phyloP scores from a whole-genome alignment of 305 asterid genomes.

The Fraxinus greggii region DNA sequence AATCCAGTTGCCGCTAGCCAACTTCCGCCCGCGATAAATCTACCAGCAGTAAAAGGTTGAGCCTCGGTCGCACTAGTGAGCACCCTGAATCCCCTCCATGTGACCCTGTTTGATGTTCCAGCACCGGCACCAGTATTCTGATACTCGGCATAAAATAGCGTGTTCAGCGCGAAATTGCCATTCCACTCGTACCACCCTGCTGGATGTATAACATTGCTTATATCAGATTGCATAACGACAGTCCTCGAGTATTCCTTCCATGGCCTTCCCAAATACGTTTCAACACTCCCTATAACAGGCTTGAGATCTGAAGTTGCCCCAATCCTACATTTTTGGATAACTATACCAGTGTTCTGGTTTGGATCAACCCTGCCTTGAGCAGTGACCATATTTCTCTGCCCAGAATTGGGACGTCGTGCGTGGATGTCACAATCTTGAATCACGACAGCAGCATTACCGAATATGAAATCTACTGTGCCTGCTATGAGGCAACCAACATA shows the following conservation, averaged over 20 bases:
- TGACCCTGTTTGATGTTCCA: conserved; percentile 41
- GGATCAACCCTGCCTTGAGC: conserved; percentile 64
- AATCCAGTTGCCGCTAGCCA: conserved; percentile 52
- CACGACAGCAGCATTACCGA: conserved; percentile 53
- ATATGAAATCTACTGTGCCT: conserved; percentile 63
- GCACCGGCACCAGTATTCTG: conserved; percentile 52
- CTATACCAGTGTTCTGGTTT: conserved; percentile 61
- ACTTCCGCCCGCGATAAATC: conserved; percentile 36
- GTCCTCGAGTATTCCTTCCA: conserved; percentile 60
- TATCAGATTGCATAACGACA: conserved; percentile 43
- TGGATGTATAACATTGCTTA: conserved; percentile 41
- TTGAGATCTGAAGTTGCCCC: conserved; percentile 47
- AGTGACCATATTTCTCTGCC: conserved; percentile 56
- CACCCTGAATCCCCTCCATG: conserved; percentile 47
- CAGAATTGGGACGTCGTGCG: conserved; percentile 48
- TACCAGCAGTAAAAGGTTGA: conserved; percentile 41
- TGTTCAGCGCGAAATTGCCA: conserved; percentile 43
- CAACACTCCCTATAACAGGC: conserved; percentile 30
- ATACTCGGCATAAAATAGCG: conserved; percentile 54
- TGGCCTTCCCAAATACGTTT: conserved; percentile 54
- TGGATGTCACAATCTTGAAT: conserved; percentile 54
- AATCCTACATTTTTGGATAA: conserved; percentile 49
- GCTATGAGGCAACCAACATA: conserved; percentile 43
- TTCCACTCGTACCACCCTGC: conserved; percentile 55
- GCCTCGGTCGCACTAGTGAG: conserved; percentile 38